Percentiles rank a stretch among this genome's conserved stretches.
These are phyloP conservation scores for Polyporus arcularius DNA, from an alignment of 768 basidiomycete species.

Conservation along the genomic window DNA sequence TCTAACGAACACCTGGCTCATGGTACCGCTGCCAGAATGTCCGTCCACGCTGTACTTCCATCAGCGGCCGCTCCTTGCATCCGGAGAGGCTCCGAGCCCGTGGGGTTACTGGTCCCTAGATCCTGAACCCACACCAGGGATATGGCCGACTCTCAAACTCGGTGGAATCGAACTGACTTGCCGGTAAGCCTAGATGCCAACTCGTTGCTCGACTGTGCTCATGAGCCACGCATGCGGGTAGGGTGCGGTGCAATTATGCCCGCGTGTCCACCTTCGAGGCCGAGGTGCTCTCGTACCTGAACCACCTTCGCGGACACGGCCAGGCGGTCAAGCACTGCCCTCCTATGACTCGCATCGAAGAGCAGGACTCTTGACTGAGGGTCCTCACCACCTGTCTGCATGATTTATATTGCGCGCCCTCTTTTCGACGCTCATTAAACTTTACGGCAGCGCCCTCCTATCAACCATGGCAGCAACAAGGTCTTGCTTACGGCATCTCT, in stretches of 20 bases:
- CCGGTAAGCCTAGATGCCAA: not conserved
- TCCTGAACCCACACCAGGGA: slow-evolving; percentile 3
- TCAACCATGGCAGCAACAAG: not conserved
- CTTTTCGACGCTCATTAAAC: not conserved
- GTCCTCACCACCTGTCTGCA: not conserved
- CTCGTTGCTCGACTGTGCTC: not conserved
- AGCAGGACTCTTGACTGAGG: not conserved
- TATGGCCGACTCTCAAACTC: slow-evolving; percentile 3
- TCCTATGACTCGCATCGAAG: not conserved
- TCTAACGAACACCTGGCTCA: not conserved
- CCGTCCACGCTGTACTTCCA: slow-evolving; percentile 9
- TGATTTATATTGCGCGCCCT: not conserved
- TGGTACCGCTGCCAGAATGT: not conserved
- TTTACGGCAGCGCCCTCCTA: not conserved
- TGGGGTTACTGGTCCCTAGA: slow-evolving; percentile 17
- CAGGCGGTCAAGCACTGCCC: not conserved
- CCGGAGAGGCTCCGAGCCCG: slow-evolving; percentile 2
- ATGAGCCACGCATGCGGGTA: not conserved
- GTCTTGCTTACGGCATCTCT: not conserved
- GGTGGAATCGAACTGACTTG: slow-evolving; percentile 9
- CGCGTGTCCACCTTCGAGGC: slow-evolving; percentile 11
- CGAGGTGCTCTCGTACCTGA: slow-evolving; percentile 10
- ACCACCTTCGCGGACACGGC: not conserved
- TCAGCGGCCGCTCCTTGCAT: slow-evolving; percentile 9
- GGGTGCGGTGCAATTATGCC: slow-evolving; percentile 4